Conservation (phyloP, 768 basidiomycete genomes). For the Rossbeevera mucosa region DNA sequence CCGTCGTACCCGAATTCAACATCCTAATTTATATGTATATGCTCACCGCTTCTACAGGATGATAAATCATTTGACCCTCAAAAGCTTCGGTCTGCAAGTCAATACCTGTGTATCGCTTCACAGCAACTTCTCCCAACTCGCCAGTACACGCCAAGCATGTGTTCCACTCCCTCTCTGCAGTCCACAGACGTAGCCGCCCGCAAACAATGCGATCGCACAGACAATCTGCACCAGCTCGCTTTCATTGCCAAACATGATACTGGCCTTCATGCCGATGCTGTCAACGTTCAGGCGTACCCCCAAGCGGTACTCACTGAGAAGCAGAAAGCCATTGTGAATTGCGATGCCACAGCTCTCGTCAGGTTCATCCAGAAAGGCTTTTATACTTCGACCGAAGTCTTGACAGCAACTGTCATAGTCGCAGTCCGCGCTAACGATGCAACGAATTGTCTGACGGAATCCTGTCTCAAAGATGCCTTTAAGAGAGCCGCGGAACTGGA, state of each 20-base stretch:
- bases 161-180: neutral
- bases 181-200: constrained; percentile 12
- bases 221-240: constrained; percentile 10
- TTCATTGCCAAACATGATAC: neutral
- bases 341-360: constrained; percentile 27
- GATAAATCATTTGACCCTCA: no score
- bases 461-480: constrained; percentile 51
- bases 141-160: constrained; percentile 7
- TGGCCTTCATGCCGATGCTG: neutral
- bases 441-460: constrained; percentile 54
- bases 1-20: neutral
- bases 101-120: neutral
- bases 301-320: constrained; percentile 23
- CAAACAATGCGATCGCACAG: constrained; percentile 25
- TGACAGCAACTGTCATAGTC: constrained; percentile 25
- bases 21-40: no score
- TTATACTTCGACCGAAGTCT: constrained; percentile 24
- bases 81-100: neutral
- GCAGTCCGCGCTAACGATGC: constrained; percentile 29
- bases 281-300: constrained; percentile 26
- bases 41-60: constrained; percentile 17
- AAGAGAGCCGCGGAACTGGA: constrained; percentile 48
- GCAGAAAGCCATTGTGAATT: constrained; percentile 27
- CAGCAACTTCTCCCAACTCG: neutral
- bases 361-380: constrained; percentile 19